A percentile compares a stretch with the other conserved stretches of the same genome.
Conservation (phyloP, 2,329 filamentous ascomycete genomes). For the Phialemonium atrogriseum region DNA sequence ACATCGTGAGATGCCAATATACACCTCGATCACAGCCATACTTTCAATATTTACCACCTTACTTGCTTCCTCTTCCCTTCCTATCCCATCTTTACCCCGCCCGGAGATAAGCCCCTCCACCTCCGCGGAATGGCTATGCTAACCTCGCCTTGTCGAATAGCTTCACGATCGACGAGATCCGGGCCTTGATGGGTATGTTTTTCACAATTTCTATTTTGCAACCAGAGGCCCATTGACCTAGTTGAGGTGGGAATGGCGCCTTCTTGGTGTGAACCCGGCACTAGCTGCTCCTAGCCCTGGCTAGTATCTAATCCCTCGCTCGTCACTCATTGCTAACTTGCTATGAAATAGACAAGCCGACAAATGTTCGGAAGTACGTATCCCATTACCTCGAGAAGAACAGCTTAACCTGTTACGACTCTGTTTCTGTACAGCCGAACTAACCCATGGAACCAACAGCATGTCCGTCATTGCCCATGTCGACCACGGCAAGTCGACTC, state of each 20-base stretch:
- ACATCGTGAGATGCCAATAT: conserved; percentile 7
- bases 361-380: conserved; percentile 66
- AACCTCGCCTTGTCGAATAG: conserved; percentile 47
- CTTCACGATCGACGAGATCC: conserved; percentile 97
- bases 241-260: neutral
- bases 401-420: too few relatives aligned
- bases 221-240: too few relatives aligned
- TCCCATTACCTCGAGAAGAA: too few relatives aligned
- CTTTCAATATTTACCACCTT: too few relatives aligned
- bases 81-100: conserved; percentile 19
- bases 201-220: neutral
- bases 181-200: conserved; percentile 57
- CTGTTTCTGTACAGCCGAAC: neutral
- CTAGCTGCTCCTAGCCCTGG: too few relatives aligned
- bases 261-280: neutral
- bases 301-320: too few relatives aligned
- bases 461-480: conserved; percentile 99
- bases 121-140: conserved; percentile 28
- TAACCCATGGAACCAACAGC: conserved; percentile 3
- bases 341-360: conserved; percentile 66
- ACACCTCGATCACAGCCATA: too few relatives aligned
- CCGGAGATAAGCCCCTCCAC: conserved; percentile 29
- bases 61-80: conserved; percentile 6
- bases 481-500: conserved; percentile 99
- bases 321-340: too few relatives aligned